Percentiles rank a stretch among this genome's conserved stretches.
Conservation (phyloP, 2,329 filamentous ascomycete species). For the Alternaria panax region DNA sequence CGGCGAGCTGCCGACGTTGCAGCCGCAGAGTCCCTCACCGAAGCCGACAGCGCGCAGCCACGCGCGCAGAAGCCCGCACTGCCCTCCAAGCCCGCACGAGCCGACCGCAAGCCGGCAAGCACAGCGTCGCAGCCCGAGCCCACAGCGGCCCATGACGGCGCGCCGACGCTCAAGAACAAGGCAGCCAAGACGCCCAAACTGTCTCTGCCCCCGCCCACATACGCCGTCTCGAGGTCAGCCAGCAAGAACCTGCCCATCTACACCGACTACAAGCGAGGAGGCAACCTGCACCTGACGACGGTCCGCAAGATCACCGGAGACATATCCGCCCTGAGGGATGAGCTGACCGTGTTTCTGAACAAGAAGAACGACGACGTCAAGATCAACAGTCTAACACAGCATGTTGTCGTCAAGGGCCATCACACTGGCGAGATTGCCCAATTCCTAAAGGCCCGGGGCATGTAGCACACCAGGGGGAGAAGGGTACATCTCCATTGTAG, state of each 20-base stretch:
- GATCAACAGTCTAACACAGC: constrained; percentile 70
- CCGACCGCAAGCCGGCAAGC: constrained; percentile 11
- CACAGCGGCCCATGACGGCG: constrained; percentile 2
- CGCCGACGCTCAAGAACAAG: constrained; percentile 13
- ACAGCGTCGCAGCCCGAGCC: constrained; percentile 13
- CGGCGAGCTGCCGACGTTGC: constrained; percentile 42
- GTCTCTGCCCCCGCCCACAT: constrained; percentile 56
- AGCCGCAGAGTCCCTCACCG: constrained; percentile 44
- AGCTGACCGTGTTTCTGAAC: constrained; percentile 67
- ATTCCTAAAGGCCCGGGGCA: constrained; percentile 28
- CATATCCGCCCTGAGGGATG: constrained; percentile 65
- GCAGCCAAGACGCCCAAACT: constrained; percentile 11
- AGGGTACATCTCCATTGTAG: background rate
- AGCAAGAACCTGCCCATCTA: constrained; percentile 81
- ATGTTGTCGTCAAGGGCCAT: constrained; percentile 62
- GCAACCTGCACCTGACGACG: constrained; percentile 75
- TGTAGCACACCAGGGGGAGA: constrained; percentile 11
- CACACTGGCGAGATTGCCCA: constrained; percentile 14
- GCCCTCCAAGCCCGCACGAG: constrained; percentile 23
- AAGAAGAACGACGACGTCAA: constrained; percentile 63
- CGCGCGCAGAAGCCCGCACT: constrained; percentile 32
- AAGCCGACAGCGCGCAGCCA: constrained; percentile 43
- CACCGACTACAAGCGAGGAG: constrained; percentile 73
- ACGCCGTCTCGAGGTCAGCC: constrained; percentile 75
- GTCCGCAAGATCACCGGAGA: constrained; percentile 84